Percentiles rank a stretch among this genome's conserved stretches.
Evolutionary conservation across 179 eudicot species (phyloP).

Genomic region (Monotropa hypopitys): DNA sequence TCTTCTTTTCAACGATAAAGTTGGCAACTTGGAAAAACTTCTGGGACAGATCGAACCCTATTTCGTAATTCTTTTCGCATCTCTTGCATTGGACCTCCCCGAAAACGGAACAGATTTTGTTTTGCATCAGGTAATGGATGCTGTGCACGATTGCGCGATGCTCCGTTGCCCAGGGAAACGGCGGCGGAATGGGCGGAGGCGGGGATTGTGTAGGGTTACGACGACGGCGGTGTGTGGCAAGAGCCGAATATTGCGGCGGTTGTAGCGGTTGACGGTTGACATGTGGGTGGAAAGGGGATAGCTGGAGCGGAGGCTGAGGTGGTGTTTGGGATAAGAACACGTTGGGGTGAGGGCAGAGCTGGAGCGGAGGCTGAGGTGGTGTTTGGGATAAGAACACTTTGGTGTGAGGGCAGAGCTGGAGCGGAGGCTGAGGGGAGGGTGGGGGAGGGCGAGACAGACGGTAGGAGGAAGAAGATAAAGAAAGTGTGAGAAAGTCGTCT

Average conservation of each 20-base stretch:
- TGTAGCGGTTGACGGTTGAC: background rate
- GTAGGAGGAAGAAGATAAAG: background rate
- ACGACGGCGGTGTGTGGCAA: background rate
- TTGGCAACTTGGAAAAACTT: constrained; percentile 20
- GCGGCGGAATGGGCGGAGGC: constrained; percentile 12
- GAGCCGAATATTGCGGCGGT: background rate
- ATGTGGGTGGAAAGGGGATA: background rate
- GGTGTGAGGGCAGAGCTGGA: too few species aligned
- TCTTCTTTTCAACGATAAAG: constrained; percentile 12
- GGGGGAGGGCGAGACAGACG: background rate
- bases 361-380: background rate
- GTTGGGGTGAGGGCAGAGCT: too few species aligned
- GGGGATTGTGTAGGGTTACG: constrained; percentile 7
- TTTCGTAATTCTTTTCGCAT: constrained; percentile 23
- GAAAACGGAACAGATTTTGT: constrained; percentile 14
- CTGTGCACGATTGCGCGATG: constrained; percentile 26
- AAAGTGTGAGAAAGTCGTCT: background rate
- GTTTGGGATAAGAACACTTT: background rate
- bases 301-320: background rate
- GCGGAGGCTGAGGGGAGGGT: background rate
- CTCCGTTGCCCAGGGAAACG: constrained; percentile 40
- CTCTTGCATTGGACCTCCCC: constrained; percentile 40
- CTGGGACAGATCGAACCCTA: constrained; percentile 21
- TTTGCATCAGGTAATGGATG: constrained; percentile 9
- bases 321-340: background rate